Conservation (phyloP, 2,329 filamentous ascomycete genomes). For the Alternaria novae-zelandiae region DNA sequence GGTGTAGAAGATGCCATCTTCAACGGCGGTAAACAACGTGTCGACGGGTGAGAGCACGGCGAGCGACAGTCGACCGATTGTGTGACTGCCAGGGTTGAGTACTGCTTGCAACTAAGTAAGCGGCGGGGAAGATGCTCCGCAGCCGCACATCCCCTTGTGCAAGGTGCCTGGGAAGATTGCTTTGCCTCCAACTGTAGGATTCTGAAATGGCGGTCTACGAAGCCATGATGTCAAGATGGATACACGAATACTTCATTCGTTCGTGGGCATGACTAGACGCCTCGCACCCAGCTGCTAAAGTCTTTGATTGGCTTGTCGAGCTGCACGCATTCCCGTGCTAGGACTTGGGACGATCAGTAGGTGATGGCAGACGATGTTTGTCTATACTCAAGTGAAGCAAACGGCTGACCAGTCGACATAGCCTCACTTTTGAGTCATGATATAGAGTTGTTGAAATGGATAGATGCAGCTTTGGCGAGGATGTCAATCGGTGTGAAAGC, state of each 20-base stretch:
- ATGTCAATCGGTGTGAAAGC: constrained; percentile 19
- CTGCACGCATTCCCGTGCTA: not conserved
- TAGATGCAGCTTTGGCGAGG: constrained; percentile 10
- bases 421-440: not conserved
- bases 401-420: constrained; percentile 13
- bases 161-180: constrained; percentile 19
- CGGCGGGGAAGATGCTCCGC: constrained; percentile 22
- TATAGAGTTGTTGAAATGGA: constrained; percentile 5
- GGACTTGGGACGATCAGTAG: not conserved
- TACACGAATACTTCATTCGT: constrained; percentile 5
- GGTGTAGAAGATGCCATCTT: constrained; percentile 13
- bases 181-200: constrained; percentile 15
- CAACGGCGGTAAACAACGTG: constrained; percentile 35
- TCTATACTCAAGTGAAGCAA: constrained; percentile 31
- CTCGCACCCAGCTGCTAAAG: not conserved
- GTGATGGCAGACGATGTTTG: constrained; percentile 20
- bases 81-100: constrained; percentile 27
- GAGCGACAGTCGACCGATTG: constrained; percentile 18
- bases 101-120: constrained; percentile 10
- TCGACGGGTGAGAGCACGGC: constrained; percentile 22
- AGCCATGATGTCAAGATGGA: constrained; percentile 16
- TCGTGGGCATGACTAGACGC: not conserved
- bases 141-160: constrained; percentile 13
- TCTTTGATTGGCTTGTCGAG: not conserved
- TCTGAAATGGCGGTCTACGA: constrained; percentile 39